Conservation (phyloP, 441 rosid genomes). For the Melastoma candidum region DNA sequence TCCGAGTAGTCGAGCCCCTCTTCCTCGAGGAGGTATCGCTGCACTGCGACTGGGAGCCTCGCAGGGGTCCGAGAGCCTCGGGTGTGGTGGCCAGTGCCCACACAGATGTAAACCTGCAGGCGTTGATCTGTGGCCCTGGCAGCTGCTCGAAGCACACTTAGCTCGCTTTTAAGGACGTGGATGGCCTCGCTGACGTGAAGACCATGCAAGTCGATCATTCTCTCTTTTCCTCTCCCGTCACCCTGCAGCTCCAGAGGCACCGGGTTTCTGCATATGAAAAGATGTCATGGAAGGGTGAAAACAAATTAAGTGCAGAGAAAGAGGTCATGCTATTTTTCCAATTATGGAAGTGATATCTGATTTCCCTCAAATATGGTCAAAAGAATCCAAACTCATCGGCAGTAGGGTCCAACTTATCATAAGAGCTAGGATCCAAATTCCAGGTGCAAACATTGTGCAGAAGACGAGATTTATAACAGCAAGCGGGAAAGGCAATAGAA, state of each 20-base stretch:
- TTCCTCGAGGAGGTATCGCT: conserved; percentile 86
- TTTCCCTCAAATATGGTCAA: too few relatives aligned
- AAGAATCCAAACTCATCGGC: too few relatives aligned
- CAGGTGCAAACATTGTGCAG: too few relatives aligned
- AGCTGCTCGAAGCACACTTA: conserved; percentile 59
- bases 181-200: conserved; percentile 89
- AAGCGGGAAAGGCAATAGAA: not conserved
- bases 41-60: conserved; percentile 87
- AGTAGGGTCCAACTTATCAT: too few relatives aligned
- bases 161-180: conserved; percentile 75
- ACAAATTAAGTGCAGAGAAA: not conserved
- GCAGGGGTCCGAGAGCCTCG: conserved; percentile 84
- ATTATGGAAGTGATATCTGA: too few relatives aligned
- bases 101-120: conserved; percentile 77
- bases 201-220: conserved; percentile 95
- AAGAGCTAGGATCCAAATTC: too few relatives aligned
- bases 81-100: conserved; percentile 96
- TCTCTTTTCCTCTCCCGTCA: conserved; percentile 62
- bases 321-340: too few relatives aligned
- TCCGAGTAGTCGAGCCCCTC: conserved; percentile 82
- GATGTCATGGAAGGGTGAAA: not conserved
- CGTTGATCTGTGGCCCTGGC: conserved; percentile 74
- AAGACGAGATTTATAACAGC: too few relatives aligned
- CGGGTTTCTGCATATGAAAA: conserved; percentile 58
- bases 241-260: conserved; percentile 43